Conservation (phyloP, 768 basidiomycete species). For the Coprinopsis marcescibilis region DNA sequence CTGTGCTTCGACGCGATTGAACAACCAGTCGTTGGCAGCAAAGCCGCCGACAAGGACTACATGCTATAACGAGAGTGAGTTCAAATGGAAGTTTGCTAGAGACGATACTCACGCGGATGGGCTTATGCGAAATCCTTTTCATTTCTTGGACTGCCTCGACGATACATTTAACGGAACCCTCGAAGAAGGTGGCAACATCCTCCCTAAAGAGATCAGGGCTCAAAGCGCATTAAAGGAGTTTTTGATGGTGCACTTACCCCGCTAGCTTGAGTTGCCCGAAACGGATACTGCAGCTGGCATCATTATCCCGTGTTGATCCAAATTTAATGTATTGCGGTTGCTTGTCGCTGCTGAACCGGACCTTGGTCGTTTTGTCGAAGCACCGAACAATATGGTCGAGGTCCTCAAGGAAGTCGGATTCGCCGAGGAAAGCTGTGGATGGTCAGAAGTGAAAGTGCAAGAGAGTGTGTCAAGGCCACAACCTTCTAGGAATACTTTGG, state of each 20-base stretch:
- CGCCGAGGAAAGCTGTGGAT: slow-evolving; percentile 29
- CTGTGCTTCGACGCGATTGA: slow-evolving; percentile 28
- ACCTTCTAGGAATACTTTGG: slow-evolving; percentile 34
- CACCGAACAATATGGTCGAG: slow-evolving; percentile 34
- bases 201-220: background rate
- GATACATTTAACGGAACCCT: slow-evolving; percentile 20
- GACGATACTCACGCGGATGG: slow-evolving; percentile 22
- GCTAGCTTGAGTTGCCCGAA: slow-evolving; percentile 41
- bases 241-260: slow-evolving; percentile 20
- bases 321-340: slow-evolving; percentile 46
- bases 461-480: slow-evolving; percentile 2
- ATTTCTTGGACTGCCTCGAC: slow-evolving; percentile 18
- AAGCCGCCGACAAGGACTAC: slow-evolving; percentile 46
- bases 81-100: background rate
- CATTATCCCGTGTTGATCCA: slow-evolving; percentile 38
- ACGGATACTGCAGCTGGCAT: slow-evolving; percentile 34
- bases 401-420: slow-evolving; percentile 38
- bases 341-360: slow-evolving; percentile 33
- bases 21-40: slow-evolving; percentile 43
- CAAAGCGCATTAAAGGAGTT: background rate
- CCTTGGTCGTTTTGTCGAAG: slow-evolving; percentile 45
- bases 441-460: background rate
- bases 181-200: slow-evolving; percentile 18
- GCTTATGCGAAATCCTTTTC: slow-evolving; percentile 15
- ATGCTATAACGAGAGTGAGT: slow-evolving; percentile 16